phyloP scores from a whole-genome alignment of 2,329 filamentous ascomycete species.

The Diaporthe helianthi region DNA sequence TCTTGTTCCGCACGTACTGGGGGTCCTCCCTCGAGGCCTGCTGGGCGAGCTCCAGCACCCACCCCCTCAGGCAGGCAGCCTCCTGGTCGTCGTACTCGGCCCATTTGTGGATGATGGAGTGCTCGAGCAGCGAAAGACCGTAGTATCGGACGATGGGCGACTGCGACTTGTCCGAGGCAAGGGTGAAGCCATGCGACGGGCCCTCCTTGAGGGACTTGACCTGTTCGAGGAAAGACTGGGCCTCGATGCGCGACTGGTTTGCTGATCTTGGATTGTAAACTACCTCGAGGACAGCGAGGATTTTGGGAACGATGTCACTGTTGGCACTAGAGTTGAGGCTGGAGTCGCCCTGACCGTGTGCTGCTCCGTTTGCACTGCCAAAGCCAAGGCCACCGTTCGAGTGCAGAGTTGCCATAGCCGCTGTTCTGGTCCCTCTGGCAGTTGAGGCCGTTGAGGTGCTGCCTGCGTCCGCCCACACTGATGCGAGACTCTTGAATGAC shows the following conservation, averaged over 20 bases:
- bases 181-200: slow-evolving; percentile 81
- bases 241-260: slow-evolving; percentile 82
- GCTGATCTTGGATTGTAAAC: slow-evolving; percentile 83
- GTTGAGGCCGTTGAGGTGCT: slow-evolving; percentile 15
- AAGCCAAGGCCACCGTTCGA: slow-evolving; percentile 35
- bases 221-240: slow-evolving; percentile 83
- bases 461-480: slow-evolving; percentile 28
- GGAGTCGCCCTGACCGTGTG: neutral
- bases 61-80: slow-evolving; percentile 71
- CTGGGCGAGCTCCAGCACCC: slow-evolving; percentile 81
- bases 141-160: slow-evolving; percentile 89
- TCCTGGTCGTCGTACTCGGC: slow-evolving; percentile 74
- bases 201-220: slow-evolving; percentile 82
- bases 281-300: slow-evolving; percentile 84
- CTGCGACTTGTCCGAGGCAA: slow-evolving; percentile 79
- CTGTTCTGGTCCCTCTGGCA: slow-evolving; percentile 19
- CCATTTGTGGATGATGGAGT: slow-evolving; percentile 87
- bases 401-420: slow-evolving; percentile 32
- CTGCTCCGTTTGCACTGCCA: slow-evolving; percentile 32
- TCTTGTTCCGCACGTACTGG: slow-evolving; percentile 87
- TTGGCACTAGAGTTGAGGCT: slow-evolving; percentile 42
- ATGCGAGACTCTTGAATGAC: slow-evolving; percentile 25
- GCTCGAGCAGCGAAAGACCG: slow-evolving; percentile 88
- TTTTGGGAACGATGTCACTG: slow-evolving; percentile 65
- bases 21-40: slow-evolving; percentile 76